phyloP scores from a whole-genome alignment of 2,329 filamentous ascomycete genomes.

The Chaetomiaceae sp. region DNA sequence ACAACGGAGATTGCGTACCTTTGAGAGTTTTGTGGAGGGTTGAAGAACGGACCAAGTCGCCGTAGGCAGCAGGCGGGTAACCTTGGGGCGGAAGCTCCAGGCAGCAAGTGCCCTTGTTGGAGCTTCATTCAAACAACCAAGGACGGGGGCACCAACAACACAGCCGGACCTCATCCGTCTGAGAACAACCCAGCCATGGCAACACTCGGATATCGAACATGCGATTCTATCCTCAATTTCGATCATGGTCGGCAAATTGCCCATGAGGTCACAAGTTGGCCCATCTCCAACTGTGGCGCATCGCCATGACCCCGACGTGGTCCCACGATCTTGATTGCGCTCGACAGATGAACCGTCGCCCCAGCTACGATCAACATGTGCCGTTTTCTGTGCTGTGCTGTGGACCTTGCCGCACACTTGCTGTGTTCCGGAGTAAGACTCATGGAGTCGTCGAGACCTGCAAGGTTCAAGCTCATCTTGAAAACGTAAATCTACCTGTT shows the following conservation, averaged over 20 bases:
- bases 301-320: background rate
- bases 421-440: too few species aligned
- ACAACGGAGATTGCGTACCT: conserved; percentile 7
- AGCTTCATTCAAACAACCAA: too few species aligned
- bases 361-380: background rate
- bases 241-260: background rate
- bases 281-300: conserved; percentile 2
- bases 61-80: conserved; percentile 3
- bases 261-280: conserved; percentile 6
- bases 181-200: too few species aligned
- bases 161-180: too few species aligned
- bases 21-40: background rate
- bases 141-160: too few species aligned
- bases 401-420: too few species aligned
- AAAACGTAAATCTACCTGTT: background rate
- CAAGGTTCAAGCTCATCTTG: background rate
- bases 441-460: too few species aligned
- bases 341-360: background rate
- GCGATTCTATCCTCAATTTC: background rate
- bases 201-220: too few species aligned
- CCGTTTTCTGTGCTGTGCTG: too few species aligned
- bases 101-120: conserved; percentile 1
- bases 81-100: background rate
- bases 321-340: background rate
- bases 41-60: background rate